Evolutionary conservation across 1,139 yeast species (phyloP), one percentile per base, ranked within the genome.

Genomic region (Diutina siamensis): DNA sequence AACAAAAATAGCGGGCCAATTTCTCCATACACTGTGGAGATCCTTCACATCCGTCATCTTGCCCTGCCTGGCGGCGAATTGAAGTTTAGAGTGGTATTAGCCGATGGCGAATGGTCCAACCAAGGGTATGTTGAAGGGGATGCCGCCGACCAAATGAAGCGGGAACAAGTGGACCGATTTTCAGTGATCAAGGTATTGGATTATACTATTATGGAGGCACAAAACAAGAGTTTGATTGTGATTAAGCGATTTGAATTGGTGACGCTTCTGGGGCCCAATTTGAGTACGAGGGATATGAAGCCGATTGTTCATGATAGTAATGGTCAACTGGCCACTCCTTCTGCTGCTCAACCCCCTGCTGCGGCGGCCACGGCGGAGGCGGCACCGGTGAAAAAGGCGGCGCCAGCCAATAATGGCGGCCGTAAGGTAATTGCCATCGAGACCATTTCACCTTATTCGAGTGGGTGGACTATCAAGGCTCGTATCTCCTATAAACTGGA

Each of bases 381-480:
- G 20, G 35, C 35, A n/a, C n/a, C 35, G 9, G 35, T n/a, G 9
- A 15, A 18, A 18, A 7, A 18, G 9, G 17, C 9, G 35, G 7
- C 35, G 1, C 35, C 35, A 8, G 35, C 18, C n/a, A n/a, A n/a
- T 22, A 15, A 28, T n/a, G n/a, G 19, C 3, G 28, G 31, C 12
- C 10, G 41, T 3, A 38, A 38, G 32, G 67, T 83, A 45, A 77
- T 78, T 52, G 84, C 94, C 4, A 87, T 92, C 54, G 97, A 87
- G 58, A 84, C 82, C 49, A 68, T 94, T 48, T 86, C 97, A 9
- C 97, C 98, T 10, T 92, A 86, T 61, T 94, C 84, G 60, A 83
- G 81, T 59, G 74, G 74, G 48, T 94, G 97, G 97, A 82, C 89
- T 3, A 85, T 92, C 56, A 87, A 86, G 56, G 98, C 94, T 1